These are phyloP conservation scores for Trametes punicea DNA, from an alignment of 768 basidiomycete genomes.

Conservation along the genomic window DNA sequence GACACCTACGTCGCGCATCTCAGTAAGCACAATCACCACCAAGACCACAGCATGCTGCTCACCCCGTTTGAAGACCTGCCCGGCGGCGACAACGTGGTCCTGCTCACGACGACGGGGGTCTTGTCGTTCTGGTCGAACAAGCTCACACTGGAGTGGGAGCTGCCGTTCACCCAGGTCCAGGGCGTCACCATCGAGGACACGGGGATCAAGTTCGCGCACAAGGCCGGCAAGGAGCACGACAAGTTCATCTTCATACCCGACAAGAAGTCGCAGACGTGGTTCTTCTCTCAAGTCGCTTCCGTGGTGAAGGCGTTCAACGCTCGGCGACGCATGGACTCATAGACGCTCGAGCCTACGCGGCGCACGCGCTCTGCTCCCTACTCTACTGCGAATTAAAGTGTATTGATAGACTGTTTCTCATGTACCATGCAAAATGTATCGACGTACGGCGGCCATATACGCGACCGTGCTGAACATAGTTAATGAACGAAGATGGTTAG, in stretches of 20 bases:
- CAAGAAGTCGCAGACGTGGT: slow-evolving; percentile 73
- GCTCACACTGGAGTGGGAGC: slow-evolving; percentile 86
- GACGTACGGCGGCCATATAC: slow-evolving; percentile 11
- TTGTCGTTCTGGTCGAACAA: slow-evolving; percentile 84
- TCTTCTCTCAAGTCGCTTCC: slow-evolving; percentile 70
- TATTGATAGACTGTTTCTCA: slow-evolving; percentile 21
- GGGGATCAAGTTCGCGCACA: slow-evolving; percentile 86
- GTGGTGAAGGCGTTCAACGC: slow-evolving; percentile 79
- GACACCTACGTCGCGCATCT: slow-evolving; percentile 93
- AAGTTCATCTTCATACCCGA: slow-evolving; percentile 76
- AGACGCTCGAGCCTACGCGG: neutral
- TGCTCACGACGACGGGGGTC: slow-evolving; percentile 76
- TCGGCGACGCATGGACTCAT: slow-evolving; percentile 64
- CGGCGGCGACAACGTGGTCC: slow-evolving; percentile 74
- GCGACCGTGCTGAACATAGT: neutral
- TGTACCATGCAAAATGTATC: slow-evolving; percentile 18
- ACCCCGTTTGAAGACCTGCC: slow-evolving; percentile 52
- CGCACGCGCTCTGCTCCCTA: neutral
- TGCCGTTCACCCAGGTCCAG: slow-evolving; percentile 82
- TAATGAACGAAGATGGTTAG: slow-evolving; percentile 14
- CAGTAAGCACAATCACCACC: slow-evolving; percentile 44
- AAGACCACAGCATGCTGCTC: slow-evolving; percentile 8
- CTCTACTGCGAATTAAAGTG: slow-evolving; percentile 8
- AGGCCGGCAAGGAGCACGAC: slow-evolving; percentile 69
- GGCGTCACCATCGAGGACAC: slow-evolving; percentile 88